Evolutionary conservation across 495 filamentous ascomycete genomes (phyloP), one percentile per base, ranked within the genome.

Genomic region (Aspergillus sclerotioniger): DNA sequence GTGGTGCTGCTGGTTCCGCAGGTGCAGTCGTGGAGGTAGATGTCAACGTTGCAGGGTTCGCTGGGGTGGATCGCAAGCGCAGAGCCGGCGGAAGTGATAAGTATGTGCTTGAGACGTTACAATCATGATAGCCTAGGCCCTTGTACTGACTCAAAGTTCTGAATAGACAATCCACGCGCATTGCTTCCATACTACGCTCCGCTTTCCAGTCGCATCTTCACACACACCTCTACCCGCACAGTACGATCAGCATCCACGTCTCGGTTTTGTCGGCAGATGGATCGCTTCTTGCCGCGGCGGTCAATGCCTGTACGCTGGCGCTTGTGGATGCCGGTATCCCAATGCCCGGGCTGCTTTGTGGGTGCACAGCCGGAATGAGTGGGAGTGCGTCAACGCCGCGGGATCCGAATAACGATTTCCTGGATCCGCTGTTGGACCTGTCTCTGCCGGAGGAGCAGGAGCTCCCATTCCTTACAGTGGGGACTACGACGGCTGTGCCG

Each of bases 241-340:
- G 84, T 60, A 90, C 86, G 32, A 94, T 99, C 67, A 76, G 78
- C 51, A 82, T 99, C 21, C 84, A 86, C 6, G 76, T 99, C 5
- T 90, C 93, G 66, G 82, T 99, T 13, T 84, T 99, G n/a, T 88
- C 86, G 0, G 84, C 92, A 56, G 94, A 99, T 74, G 94, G 94
- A 31, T 90, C 90, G 3, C 79, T 99, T 0, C 87, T 99, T 28
- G 91, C 95, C 0, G 84, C 91, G 0, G 90, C 90, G 16, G 79
- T 97, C 62, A 99, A 99, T 64, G 95, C 94, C 9, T 86, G 89
- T 0, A 97, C 93, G 0, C 83, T 99, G 12, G 94, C 95, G 0
- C 85, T 96, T 19, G 86, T 97, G 48, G 94, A 98, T 67, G 95
- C 95, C 3, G 94, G 94, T 29, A 84, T 99, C 25, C 94, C 95